Evolutionary conservation across 148 eudicot genomes (phyloP), one percentile per base, ranked within the genome.

Genomic region (Nepenthes gracilis): DNA sequence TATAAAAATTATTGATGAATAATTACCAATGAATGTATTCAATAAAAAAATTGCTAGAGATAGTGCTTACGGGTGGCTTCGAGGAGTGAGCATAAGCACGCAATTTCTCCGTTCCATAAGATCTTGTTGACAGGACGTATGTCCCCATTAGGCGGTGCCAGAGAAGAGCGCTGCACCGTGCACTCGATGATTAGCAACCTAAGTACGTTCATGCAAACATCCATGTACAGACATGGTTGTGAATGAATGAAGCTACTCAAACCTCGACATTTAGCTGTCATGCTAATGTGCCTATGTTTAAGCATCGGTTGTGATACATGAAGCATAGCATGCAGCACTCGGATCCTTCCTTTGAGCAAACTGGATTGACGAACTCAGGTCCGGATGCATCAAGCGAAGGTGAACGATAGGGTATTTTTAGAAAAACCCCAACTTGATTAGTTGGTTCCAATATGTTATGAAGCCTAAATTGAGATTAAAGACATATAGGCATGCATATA

Each of bases 111-210:
- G 88, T 66, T 37, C 76, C 68, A 36, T 60, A 55, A 7, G 13
- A 9, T 47, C 51, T 63, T 66, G 55, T 71, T 37, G 62, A 82
- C 75, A 85, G 82, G 60, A 85, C 91, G 58, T 51, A 64, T 59
- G 47, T 79, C 43, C 91, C 87, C 91, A 85, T 85, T 49, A 85
- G 78, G 43, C 61, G 75, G 67, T 85, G 82, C 87, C 87, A 85
- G 35, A 85, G 63, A 54, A 85, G 85, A 37, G 91, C 91, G 65
- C 91, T 85, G 63, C 59, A 54, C 33, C 48, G 48, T 45, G 23
- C 11, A 5, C 48, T 45, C 48, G 48, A 45, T 6, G 11, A 11
- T 45, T 52, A 52, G 23, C 14, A 14, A 13, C 6, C 23, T 23
- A 23, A 23, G 23, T 23, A 23, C 23, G 23, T 23, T 23, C 23